Evolutionary conservation across 2,329 filamentous ascomycete species (phyloP).

Genomic region (Penicillium psychrosexuale): DNA sequence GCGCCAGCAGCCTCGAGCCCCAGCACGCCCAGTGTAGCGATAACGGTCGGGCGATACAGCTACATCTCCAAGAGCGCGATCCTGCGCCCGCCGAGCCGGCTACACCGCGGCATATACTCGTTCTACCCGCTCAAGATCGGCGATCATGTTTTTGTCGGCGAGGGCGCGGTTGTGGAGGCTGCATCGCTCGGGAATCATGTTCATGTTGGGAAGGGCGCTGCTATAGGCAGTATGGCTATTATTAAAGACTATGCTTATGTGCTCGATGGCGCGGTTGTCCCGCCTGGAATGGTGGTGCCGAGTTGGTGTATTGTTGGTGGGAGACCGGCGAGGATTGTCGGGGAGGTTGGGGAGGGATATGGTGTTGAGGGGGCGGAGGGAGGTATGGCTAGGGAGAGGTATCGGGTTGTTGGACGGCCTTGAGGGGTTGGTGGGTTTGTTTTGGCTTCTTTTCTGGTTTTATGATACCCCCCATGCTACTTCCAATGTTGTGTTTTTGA

Average conservation of each 20-base stretch:
- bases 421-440: neutral
- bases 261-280: slow-evolving; percentile 77
- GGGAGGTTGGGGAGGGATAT: slow-evolving; percentile 62
- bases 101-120: slow-evolving; percentile 65
- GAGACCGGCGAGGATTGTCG: slow-evolving; percentile 72
- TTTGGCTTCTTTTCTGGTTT: slow-evolving; percentile 5
- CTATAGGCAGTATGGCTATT: slow-evolving; percentile 81
- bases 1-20: slow-evolving; percentile 30
- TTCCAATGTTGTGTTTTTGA: neutral
- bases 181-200: slow-evolving; percentile 82
- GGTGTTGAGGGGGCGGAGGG: slow-evolving; percentile 46
- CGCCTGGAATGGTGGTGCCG: slow-evolving; percentile 85
- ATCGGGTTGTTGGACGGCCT: slow-evolving; percentile 38
- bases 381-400: slow-evolving; percentile 43
- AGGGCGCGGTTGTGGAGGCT: slow-evolving; percentile 72
- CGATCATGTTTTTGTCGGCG: slow-evolving; percentile 88
- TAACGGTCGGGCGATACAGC: slow-evolving; percentile 87
- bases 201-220: slow-evolving; percentile 72
- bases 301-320: slow-evolving; percentile 91
- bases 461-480: slow-evolving; percentile 21
- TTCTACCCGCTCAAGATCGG: slow-evolving; percentile 87
- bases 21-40: slow-evolving; percentile 49
- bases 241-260: slow-evolving; percentile 92
- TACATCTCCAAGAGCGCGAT: slow-evolving; percentile 77
- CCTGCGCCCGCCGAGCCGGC: slow-evolving; percentile 75